Evolutionary conservation across 1,284 basidiomycete species (phyloP).

Genomic region (Leccinum pseudoinsigne): DNA sequence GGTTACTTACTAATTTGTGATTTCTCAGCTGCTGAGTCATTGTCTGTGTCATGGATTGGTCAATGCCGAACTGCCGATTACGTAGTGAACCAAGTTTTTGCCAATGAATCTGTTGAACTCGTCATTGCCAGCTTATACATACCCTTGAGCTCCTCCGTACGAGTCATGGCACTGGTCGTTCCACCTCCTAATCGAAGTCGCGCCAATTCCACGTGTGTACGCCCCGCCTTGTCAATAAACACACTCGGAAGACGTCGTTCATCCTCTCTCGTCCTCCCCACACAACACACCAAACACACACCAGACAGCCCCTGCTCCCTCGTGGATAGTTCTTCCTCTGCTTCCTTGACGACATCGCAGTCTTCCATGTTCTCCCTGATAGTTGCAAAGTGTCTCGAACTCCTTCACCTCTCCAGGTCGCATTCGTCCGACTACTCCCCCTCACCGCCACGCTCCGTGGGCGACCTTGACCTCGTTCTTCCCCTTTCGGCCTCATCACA

Average conservation of each 20-base stretch:
- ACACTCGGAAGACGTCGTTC: conserved; percentile 56
- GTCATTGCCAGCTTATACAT: conserved; percentile 10
- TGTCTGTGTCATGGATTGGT: conserved; percentile 3
- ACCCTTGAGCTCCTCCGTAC: not conserved
- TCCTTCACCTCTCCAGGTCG: conserved; percentile 46
- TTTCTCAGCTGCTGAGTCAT: conserved; percentile 20
- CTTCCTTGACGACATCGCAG: conserved; percentile 9
- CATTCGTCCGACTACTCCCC: conserved; percentile 39
- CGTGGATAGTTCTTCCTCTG: conserved; percentile 10
- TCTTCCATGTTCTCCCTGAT: conserved; percentile 52
- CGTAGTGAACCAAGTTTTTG: conserved; percentile 26
- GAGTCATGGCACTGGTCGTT: conserved; percentile 30
- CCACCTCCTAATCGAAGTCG: conserved; percentile 46
- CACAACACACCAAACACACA: conserved; percentile 16
- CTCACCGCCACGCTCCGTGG: conserved; percentile 52
- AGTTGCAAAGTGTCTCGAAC: conserved; percentile 50
- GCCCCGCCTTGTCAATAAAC: conserved; percentile 51
- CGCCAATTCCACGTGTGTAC: conserved; percentile 61
- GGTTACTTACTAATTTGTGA: not conserved
- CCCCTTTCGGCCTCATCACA: conserved; percentile 64
- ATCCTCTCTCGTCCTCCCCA: conserved; percentile 37
- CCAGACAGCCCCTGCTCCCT: not conserved
- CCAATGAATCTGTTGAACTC: not conserved
- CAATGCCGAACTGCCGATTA: conserved; percentile 22
- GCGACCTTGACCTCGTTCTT: conserved; percentile 56